Percentiles rank a stretch among this genome's conserved stretches.
Evolutionary conservation across 345 rosid species (phyloP).

Genomic region (Citrus maxima): DNA sequence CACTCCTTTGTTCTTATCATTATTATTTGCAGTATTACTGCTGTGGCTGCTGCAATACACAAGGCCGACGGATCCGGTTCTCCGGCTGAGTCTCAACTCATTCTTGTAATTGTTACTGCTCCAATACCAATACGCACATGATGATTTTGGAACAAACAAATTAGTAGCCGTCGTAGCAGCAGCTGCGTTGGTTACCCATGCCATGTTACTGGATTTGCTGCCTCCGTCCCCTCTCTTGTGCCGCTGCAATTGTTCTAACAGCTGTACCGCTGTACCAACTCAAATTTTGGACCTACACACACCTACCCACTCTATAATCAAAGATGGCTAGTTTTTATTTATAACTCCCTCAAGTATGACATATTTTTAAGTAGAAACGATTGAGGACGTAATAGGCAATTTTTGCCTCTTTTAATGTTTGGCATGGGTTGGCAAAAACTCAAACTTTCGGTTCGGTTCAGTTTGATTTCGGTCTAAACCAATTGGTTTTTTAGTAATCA

Average conservation of each 20-base stretch:
- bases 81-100: neutral
- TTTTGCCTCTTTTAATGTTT: no score
- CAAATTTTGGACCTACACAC: neutral
- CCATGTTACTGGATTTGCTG: neutral
- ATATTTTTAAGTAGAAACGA: neutral
- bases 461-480: no score
- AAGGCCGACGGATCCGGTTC: constrained; percentile 13
- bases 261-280: neutral
- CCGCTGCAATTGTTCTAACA: neutral
- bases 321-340: no score
- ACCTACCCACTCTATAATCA: neutral
- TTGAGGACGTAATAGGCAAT: neutral
- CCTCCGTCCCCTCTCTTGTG: neutral
- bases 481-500: no score
- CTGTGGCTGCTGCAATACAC: constrained; percentile 28
- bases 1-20: constrained; percentile 49
- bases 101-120: neutral
- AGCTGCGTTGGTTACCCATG: neutral
- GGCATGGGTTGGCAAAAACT: no score
- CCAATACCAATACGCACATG: neutral
- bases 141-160: neutral
- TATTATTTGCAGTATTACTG: constrained; percentile 13
- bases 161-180: neutral
- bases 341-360: neutral
- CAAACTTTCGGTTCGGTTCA: no score